Conservation (phyloP, 1,284 basidiomycete genomes). For the Microbotryum lychnidis-dioicae region DNA sequence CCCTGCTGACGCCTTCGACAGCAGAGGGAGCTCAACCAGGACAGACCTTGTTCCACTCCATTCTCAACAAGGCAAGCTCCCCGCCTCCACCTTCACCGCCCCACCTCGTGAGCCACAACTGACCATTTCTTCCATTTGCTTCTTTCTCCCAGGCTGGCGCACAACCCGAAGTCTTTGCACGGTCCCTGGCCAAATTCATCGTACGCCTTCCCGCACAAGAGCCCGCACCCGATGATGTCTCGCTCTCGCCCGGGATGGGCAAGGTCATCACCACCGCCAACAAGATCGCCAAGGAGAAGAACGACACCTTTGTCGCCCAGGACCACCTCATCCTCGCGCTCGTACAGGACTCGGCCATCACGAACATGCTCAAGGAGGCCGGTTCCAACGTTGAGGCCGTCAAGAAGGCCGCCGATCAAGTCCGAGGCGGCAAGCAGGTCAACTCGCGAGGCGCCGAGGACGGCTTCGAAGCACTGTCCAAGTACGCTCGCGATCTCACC, state of each 20-base stretch:
- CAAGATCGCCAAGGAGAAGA: slow-evolving; percentile 69
- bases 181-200: slow-evolving; percentile 33
- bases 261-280: slow-evolving; percentile 75
- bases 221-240: slow-evolving; percentile 71
- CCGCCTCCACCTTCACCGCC: slow-evolving; percentile 42
- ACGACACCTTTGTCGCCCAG: slow-evolving; percentile 87
- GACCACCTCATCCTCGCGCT: slow-evolving; percentile 72
- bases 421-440: slow-evolving; percentile 69
- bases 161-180: slow-evolving; percentile 27
- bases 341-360: slow-evolving; percentile 60
- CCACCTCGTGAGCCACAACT: slow-evolving; percentile 54
- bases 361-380: slow-evolving; percentile 62
- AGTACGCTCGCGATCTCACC: slow-evolving; percentile 44
- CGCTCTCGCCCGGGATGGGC: slow-evolving; percentile 53
- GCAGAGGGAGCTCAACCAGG: slow-evolving; percentile 14
- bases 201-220: slow-evolving; percentile 62
- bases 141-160: slow-evolving; percentile 33
- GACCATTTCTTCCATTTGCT: slow-evolving; percentile 31
- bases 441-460: slow-evolving; percentile 74
- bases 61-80: slow-evolving; percentile 22
- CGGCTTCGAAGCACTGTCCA: slow-evolving; percentile 66
- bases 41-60: slow-evolving; percentile 14
- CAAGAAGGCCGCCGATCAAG: slow-evolving; percentile 69
- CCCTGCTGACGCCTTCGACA: slow-evolving; percentile 51
- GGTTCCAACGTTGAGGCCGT: slow-evolving; percentile 62